Base-by-base conservation (phyloP, 2,329 filamentous ascomycete species). In the Xylariaceae sp. region DNA sequence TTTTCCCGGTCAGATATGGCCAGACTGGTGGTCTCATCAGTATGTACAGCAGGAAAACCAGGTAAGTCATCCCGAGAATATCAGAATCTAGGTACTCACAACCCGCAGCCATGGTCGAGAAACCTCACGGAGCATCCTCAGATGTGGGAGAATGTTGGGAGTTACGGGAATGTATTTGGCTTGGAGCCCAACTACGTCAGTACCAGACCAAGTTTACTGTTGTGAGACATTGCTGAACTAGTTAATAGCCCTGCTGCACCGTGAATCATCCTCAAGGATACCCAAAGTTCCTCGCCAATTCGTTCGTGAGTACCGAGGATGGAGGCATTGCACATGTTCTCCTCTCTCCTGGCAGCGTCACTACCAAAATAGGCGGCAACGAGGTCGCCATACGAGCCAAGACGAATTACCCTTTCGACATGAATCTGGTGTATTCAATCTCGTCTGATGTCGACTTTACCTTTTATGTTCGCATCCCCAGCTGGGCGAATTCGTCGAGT, bases 201-300 rank as follows among this genome's bases (percentile, higher is more conserved):
- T 61, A 30, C 23, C 11, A 18, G 34, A 56, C 51, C 17, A 4
- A 9, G 30, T 17, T 44, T 2, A 15, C 10, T 13, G 1, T n/a
- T 48, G 18, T 0, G 15, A 4, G n/a, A 53, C 6, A 13, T 52
- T 58, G 11, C 61, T 61, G 51, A 61, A 5, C 15, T 2, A 17
- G 17, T 17, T 17, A 2, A 17, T 17, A 17, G 68, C 77, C 78
- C 4, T 84, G 82, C 69, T 84, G 82, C 64, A 81, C 81, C 0
- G 82, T 84, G 59, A 84, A 84, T 62, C 78, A 83, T 65, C 78
- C 77, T 0, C 81, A 84, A 67, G 82, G 78, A 3, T 82, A 79
- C 65, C 79, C 82, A 0, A 84, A 84, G 61, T 84, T 80, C 58
- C 70, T 81, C 0, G 75, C 79, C n/a, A 74, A 75, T 53, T 76